Evolutionary conservation across 495 filamentous ascomycete species (phyloP).

Genomic region (Amphirosellinia nigrospora): DNA sequence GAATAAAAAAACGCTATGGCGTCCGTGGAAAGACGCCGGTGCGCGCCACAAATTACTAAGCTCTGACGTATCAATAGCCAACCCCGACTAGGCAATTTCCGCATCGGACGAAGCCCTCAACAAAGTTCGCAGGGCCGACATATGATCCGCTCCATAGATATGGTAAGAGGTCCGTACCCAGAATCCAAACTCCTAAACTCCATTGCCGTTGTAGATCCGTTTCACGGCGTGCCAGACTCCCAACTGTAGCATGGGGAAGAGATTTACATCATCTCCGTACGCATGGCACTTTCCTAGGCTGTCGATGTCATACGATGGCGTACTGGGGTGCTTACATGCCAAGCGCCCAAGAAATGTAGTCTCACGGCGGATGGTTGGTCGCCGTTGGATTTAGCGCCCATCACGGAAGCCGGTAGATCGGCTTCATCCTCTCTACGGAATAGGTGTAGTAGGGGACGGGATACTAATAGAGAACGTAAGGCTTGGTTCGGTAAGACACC

Average conservation of each 20-base stretch:
- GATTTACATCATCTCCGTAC: not conserved
- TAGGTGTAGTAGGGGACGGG: not conserved
- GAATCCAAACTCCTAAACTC: not conserved
- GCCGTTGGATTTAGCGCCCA: not conserved
- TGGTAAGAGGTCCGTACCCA: not conserved
- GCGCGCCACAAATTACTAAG: slow-evolving; percentile 4
- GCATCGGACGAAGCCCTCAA: not conserved
- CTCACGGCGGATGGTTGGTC: not conserved
- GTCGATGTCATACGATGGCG: not conserved
- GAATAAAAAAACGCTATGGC: not conserved
- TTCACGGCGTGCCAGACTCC: not conserved
- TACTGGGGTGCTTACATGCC: not conserved
- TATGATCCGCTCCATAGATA: not conserved
- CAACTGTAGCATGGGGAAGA: slow-evolving; percentile 6
- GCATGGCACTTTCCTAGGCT: not conserved
- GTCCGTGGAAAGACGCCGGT: not conserved
- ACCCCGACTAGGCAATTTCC: slow-evolving; percentile 13
- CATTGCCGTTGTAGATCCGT: not conserved
- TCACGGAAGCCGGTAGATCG: slow-evolving; percentile 7
- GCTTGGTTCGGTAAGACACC: slow-evolving; percentile 14
- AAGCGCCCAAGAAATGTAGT: not conserved
- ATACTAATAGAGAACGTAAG: not conserved
- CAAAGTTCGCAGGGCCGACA: not conserved
- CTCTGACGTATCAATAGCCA: slow-evolving; percentile 8
- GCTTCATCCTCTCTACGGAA: not conserved